Percentiles rank a stretch among this genome's conserved stretches.
Conservation (phyloP, 352 stramenopile genomes). For the Phytophthora litchii region DNA sequence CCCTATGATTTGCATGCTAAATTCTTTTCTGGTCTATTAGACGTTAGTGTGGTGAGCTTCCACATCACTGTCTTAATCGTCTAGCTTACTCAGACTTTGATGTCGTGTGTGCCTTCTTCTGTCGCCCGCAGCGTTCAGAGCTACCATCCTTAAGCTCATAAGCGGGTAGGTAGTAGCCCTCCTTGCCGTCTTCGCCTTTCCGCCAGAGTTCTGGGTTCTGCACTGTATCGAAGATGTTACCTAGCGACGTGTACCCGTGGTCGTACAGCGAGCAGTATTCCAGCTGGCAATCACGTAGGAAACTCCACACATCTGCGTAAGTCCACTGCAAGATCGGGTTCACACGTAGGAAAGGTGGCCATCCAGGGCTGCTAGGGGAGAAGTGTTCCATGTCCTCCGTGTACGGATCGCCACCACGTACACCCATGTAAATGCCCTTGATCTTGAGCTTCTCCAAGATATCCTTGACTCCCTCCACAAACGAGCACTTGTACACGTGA, state of each 20-base stretch:
- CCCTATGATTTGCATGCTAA: not conserved
- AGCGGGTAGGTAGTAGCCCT: slow-evolving; percentile 75
- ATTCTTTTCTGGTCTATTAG: slow-evolving; percentile 25
- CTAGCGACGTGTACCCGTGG: slow-evolving; percentile 93
- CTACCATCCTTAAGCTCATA: slow-evolving; percentile 70
- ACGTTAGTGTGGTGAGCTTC: slow-evolving; percentile 4
- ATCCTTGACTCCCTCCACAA: slow-evolving; percentile 92
- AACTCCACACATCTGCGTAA: slow-evolving; percentile 95
- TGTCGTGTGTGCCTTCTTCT: slow-evolving; percentile 76
- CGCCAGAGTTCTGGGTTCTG: slow-evolving; percentile 93
- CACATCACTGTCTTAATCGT: not conserved
- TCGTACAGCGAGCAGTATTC: slow-evolving; percentile 93
- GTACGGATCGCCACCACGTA: slow-evolving; percentile 93
- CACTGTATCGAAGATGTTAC: slow-evolving; percentile 95
- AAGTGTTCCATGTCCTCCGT: slow-evolving; percentile 88
- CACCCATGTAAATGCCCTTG: slow-evolving; percentile 92
- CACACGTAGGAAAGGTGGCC: slow-evolving; percentile 97
- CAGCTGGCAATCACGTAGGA: slow-evolving; percentile 87
- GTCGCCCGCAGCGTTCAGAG: slow-evolving; percentile 76
- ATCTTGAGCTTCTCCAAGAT: slow-evolving; percentile 87
- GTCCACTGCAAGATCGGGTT: slow-evolving; percentile 98
- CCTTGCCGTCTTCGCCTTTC: slow-evolving; percentile 54
- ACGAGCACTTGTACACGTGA: slow-evolving; percentile 89
- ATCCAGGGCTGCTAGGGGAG: slow-evolving; percentile 84
- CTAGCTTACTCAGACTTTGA: slow-evolving; percentile 55